Base-by-base conservation (phyloP, 768 basidiomycete species). In the Lactarius deliciosus region DNA sequence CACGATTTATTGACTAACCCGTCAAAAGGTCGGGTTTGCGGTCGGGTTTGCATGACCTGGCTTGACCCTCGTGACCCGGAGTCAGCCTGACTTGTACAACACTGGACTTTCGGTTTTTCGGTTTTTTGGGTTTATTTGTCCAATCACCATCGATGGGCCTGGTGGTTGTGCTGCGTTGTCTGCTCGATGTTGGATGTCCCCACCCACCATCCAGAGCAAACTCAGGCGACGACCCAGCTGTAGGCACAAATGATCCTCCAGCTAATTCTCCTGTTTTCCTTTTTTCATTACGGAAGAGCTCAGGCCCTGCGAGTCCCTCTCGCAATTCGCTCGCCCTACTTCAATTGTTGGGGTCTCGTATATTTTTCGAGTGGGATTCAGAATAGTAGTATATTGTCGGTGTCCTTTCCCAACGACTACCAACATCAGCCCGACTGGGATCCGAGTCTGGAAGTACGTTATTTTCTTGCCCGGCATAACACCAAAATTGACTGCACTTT, bases 251-350 rank as follows among this genome's bases (percentile, higher is more conserved):
- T 50, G 15, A 56, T 22, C 18, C 9, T 53, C 22, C 47, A 54
- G 9, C 57, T 62, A 30, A 7, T 60, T n/a, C 25, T 68, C 41
- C 2, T 18, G 13, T 38, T 59, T 36, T 34, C 55, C 16, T 2
- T 59, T 47, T 60, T 58, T n/a, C 18, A 3, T 5, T 20, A 28
- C 25, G 63, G 15, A 32, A 32, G 32, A 45, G 63, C 66, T 5
- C 61, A 58, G n/a, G n/a, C n/a, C n/a, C n/a, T n/a, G n/a, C n/a
- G n/a, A 36, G 40, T 73, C 40, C 75, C 75, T 45, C 68, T 75
- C 22, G 68, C 70, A 25, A 68, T 74, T 34, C 71, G 74, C 18
- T 73, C 73, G 5, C 73, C 75, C 16, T 73, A 73, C 59, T 56
- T 74, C 38, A 72, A 61, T 20, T 64, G 61, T 41, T 75, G 73